These are phyloP conservation scores for Cyberlindnera bimundalis DNA, from an alignment of 805 yeast genomes.

Conservation along the genomic window DNA sequence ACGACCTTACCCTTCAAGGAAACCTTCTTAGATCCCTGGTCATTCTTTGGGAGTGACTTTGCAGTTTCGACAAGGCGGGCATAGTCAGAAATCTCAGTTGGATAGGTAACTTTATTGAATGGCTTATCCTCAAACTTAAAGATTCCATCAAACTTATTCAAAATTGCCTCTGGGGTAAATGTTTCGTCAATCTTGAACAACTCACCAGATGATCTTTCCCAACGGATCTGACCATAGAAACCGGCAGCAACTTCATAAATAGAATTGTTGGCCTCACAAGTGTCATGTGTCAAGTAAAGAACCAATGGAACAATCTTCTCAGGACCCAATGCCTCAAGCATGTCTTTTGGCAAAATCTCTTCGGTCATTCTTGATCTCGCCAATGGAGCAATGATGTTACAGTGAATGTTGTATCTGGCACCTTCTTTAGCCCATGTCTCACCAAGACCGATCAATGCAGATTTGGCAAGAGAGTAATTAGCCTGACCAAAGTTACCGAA, in stretches of 20 bases:
- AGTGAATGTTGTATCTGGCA: slow-evolving; percentile 71
- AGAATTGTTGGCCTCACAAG: slow-evolving; percentile 61
- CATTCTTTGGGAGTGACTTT: slow-evolving; percentile 48
- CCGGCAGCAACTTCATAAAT: slow-evolving; percentile 95
- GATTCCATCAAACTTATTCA: slow-evolving; percentile 61
- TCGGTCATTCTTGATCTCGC: slow-evolving; percentile 98
- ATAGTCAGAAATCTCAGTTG: slow-evolving; percentile 71
- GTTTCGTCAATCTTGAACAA: slow-evolving; percentile 72
- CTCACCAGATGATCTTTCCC: slow-evolving; percentile 91
- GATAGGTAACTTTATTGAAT: slow-evolving; percentile 59
- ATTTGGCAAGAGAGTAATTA: slow-evolving; percentile 90
- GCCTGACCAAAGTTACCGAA: slow-evolving; percentile 97
- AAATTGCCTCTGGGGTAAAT: slow-evolving; percentile 83
- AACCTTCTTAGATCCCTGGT: slow-evolving; percentile 53
- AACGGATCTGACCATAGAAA: slow-evolving; percentile 82
- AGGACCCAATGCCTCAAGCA: slow-evolving; percentile 76
- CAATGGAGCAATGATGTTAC: slow-evolving; percentile 88
- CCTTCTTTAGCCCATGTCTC: slow-evolving; percentile 97
- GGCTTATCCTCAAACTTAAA: slow-evolving; percentile 57
- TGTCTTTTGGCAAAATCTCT: slow-evolving; percentile 77
- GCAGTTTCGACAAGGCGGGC: slow-evolving; percentile 51
- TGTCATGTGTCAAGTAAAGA: slow-evolving; percentile 69
- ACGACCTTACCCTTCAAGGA: slow-evolving; percentile 82
- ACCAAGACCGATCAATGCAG: slow-evolving; percentile 85
- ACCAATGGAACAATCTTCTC: slow-evolving; percentile 92